Evolutionary conservation across 441 rosid genomes (phyloP).

Genomic region (Theobroma grandiflorum): DNA sequence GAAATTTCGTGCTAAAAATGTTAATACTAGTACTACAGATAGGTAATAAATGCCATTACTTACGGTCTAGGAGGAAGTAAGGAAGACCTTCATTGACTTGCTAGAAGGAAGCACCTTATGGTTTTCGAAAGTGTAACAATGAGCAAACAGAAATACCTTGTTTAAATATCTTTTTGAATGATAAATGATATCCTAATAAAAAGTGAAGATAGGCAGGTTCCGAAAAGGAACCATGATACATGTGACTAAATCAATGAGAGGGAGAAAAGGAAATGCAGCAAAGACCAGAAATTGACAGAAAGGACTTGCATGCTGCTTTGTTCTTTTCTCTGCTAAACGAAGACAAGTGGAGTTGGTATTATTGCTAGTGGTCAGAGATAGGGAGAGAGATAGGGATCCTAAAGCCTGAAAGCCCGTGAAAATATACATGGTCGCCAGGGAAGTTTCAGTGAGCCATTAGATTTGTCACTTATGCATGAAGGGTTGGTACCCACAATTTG

Average conservation of each 20-base stretch:
- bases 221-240: slow-evolving; percentile 13
- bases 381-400: slow-evolving; percentile 15
- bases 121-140: slow-evolving; percentile 10
- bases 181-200: background rate
- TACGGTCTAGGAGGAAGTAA: slow-evolving; percentile 2
- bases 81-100: slow-evolving; percentile 1
- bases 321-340: slow-evolving; percentile 32
- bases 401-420: slow-evolving; percentile 33
- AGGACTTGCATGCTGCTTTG: slow-evolving; percentile 29
- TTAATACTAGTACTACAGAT: background rate
- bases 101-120: background rate
- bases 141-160: background rate
- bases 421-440: slow-evolving; percentile 24
- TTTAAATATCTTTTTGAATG: slow-evolving; percentile 16
- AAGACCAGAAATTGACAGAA: slow-evolving; percentile 40
- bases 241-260: slow-evolving; percentile 20
- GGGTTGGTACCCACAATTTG: slow-evolving; percentile 24
- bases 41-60: background rate
- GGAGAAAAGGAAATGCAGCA: slow-evolving; percentile 21
- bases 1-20: background rate
- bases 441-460: slow-evolving; percentile 24
- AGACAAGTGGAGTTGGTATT: slow-evolving; percentile 37
- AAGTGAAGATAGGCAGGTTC: background rate
- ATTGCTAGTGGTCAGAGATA: slow-evolving; percentile 27
- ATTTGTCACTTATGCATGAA: slow-evolving; percentile 40